These are phyloP conservation scores for Candida taoyuanica DNA, from an alignment of 805 yeast genomes.

Conservation along the genomic window DNA sequence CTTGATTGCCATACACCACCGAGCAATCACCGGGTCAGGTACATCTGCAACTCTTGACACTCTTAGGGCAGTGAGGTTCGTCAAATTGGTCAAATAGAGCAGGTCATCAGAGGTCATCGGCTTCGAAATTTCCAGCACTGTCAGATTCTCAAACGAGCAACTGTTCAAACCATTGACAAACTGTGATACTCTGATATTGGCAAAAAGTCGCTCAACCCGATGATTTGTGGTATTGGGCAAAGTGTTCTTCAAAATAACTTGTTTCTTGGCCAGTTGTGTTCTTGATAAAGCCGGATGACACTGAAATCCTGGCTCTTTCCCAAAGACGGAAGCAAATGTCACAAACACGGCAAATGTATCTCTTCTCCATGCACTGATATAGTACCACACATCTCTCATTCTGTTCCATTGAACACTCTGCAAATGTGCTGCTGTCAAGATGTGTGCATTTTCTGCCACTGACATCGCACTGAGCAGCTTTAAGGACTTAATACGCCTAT, in stretches of 20 bases:
- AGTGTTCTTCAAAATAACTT: constrained; percentile 15
- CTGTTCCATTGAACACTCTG: constrained; percentile 20
- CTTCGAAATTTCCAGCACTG: constrained; percentile 18
- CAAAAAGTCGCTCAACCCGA: constrained; percentile 32
- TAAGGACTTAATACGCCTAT: constrained; percentile 16
- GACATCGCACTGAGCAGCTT: constrained; percentile 23
- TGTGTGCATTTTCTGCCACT: constrained; percentile 25
- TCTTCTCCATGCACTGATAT: constrained; percentile 25
- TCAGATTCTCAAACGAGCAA: constrained; percentile 15
- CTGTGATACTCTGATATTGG: constrained; percentile 21
- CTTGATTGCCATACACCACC: constrained; percentile 23
- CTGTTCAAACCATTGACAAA: constrained; percentile 14
- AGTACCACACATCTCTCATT: constrained; percentile 33
- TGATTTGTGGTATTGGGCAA: constrained; percentile 25
- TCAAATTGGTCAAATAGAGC: constrained; percentile 17
- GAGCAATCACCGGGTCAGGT: constrained; percentile 19
- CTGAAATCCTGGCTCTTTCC: constrained; percentile 11
- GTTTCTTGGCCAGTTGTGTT: constrained; percentile 14
- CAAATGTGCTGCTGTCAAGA: constrained; percentile 23
- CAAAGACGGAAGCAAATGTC: constrained; percentile 27
- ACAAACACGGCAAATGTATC: constrained; percentile 30
- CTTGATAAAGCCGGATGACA: constrained; percentile 16
- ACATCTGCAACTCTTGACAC: constrained; percentile 10
- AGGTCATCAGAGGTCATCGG: constrained; percentile 15
- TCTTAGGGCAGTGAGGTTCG: constrained; percentile 18